Evolutionary conservation across 2,329 filamentous ascomycete species (phyloP), one percentile per base, ranked within the genome.

Genomic region (Aureobasidium subglaciale): DNA sequence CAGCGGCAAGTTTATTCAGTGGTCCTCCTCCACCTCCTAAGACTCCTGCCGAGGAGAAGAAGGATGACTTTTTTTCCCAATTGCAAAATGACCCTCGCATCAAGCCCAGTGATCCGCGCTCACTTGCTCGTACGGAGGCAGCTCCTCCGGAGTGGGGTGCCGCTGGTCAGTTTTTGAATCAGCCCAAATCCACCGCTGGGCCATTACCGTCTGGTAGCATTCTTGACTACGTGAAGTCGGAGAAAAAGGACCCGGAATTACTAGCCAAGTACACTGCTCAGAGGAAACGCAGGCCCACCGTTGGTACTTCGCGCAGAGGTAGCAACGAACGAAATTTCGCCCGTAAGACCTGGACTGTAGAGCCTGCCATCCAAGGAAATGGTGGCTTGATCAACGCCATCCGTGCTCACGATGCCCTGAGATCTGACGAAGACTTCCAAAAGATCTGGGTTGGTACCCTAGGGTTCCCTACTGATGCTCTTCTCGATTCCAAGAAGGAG

Each of bases 391-490:
- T 88, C 64, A 96, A 96, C 67, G 92, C 92, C 4, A 84, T 93
- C 30, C 84, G 88, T 59, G 54, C 41, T 8, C 54, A 41, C 11
- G 42, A 56, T 40, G 54, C 54, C 32, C 78, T 82, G 15, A 81
- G 88, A 43, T 82, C 85, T 55, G 86, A 84, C 18, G 79, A 81
- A 59, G 73, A 90, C 9, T 78, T 80, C 18, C 87, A 95, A 55
- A 86, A 89, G 66, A 86, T 85, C n/a, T 95, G 88, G 85, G 87
- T 97, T 4, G 92, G 92, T 53, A 95, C 91, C 0, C 73, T 97
- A 40, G 93, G 92, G 18, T 96, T 96, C 83, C 91, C 92, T 0
- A 96, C 90, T 0, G 92, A 97, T 70, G 86, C 85, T 7, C 77
- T 97, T 22, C 79, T 86, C 34, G 83, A 85, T 38, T 82, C 85